A percentile compares a stretch with the other conserved stretches of the same genome.
Evolutionary conservation across 139 green algal species (phyloP).

Genomic region (Monoraphidium neglectum): DNA sequence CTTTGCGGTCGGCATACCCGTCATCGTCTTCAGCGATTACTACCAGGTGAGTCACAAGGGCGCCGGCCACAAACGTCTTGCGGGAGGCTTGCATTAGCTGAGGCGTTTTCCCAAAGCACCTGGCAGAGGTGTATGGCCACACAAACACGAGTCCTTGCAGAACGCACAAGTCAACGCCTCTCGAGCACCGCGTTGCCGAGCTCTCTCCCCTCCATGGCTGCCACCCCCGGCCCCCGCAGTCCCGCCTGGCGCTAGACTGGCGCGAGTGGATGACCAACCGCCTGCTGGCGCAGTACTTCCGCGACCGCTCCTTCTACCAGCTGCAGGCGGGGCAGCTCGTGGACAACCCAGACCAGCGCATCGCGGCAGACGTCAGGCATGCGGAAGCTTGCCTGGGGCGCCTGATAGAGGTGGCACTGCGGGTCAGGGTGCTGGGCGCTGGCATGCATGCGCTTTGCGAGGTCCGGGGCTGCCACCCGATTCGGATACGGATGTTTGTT

Average conservation of each 20-base stretch:
- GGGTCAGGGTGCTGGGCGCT: not conserved
- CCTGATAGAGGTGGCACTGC: not conserved
- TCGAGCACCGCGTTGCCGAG: too few relatives aligned
- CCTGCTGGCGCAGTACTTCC: slow-evolving; percentile 87
- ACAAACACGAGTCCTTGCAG: too few relatives aligned
- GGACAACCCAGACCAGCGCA: slow-evolving; percentile 94
- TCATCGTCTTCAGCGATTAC: slow-evolving; percentile 94
- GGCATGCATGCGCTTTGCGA: too few relatives aligned
- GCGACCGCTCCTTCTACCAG: slow-evolving; percentile 88
- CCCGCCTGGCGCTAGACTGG: slow-evolving; percentile 87
- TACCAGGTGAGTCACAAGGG: slow-evolving; percentile 47
- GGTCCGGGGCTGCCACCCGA: too few relatives aligned
- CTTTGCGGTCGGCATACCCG: slow-evolving; percentile 81
- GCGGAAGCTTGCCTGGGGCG: not conserved
- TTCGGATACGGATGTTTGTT: too few relatives aligned
- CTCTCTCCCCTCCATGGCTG: not conserved
- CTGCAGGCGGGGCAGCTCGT: slow-evolving; percentile 70
- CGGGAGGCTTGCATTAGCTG: too few relatives aligned
- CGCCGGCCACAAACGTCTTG: not conserved
- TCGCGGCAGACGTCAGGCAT: slow-evolving; percentile 78
- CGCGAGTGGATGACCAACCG: slow-evolving; percentile 93
- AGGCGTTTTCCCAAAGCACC: too few relatives aligned
- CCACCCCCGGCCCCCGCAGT: not conserved
- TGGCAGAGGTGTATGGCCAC: too few relatives aligned
- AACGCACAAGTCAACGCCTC: too few relatives aligned